Evolutionary conservation across 2,329 filamentous ascomycete species (phyloP), one percentile per base, ranked within the genome.

Genomic region (Hypocreales sp.): DNA sequence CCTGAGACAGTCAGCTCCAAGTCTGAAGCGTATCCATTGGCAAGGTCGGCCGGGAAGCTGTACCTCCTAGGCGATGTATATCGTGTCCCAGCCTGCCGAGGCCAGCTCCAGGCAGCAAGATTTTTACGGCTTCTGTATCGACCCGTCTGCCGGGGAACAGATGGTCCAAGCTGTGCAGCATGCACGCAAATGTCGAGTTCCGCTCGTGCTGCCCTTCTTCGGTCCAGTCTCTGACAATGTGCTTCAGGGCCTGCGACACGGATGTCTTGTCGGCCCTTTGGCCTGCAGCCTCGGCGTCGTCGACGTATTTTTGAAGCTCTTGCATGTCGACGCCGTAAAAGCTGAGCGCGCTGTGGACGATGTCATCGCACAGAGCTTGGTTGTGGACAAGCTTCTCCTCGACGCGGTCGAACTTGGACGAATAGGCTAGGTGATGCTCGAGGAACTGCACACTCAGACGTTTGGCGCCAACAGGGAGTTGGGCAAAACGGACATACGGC

Each of bases 221-320:
- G 0, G 66, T 57, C 67, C 67, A 72, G 38, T 72, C 67, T 5
- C 67, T 53, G 3, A 71, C 63, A 31, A 61, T 63, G 35, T 72
- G 67, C 39, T 71, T 72, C 28, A 72, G 38, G 0, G 63, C 55
- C 36, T 72, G 67, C 0, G 56, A 53, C 1, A 67, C 55, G 19
- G 61, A 60, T 2, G 59, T 50, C 5, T 53, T 55, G 14, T 71
- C 65, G 1, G 56, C 53, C 0, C 40, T 36, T 13, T 45, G 48
- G 2, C 54, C 53, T 0, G 48, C 42, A 2, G 54, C 47, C 2
- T 55, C 49, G 1, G 51, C 45, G 4, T 46, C 42, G 5, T 52
- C 48, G 25, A 57, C 40, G 36, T 58, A 61, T 1, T 47, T 42
- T 4, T 60, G 44, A 0, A 72, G 43, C 35, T 71, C 66, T 2